phyloP scores from a whole-genome alignment of 2,329 filamentous ascomycete genomes.

The Pseudocercospora pini-densiflorae region DNA sequence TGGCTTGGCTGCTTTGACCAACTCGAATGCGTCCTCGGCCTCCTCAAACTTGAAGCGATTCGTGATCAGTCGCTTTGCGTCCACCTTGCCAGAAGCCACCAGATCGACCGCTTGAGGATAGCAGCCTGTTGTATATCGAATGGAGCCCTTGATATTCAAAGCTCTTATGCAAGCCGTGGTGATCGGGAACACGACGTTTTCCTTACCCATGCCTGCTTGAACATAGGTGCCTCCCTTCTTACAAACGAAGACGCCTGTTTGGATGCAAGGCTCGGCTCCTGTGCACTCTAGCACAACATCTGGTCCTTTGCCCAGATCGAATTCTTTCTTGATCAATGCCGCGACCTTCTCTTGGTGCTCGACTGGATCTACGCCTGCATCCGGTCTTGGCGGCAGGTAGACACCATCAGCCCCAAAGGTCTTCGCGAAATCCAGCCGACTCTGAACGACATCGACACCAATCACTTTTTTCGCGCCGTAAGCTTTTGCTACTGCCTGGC shows the following conservation, averaged over 20 bases:
- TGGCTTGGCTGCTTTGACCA: slow-evolving; percentile 45
- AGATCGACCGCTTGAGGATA: slow-evolving; percentile 57
- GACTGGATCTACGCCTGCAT: slow-evolving; percentile 40
- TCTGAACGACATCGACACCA: slow-evolving; percentile 79
- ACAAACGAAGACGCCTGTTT: slow-evolving; percentile 50
- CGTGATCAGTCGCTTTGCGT: slow-evolving; percentile 47
- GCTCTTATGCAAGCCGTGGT: slow-evolving; percentile 55
- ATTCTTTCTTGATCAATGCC: slow-evolving; percentile 45
- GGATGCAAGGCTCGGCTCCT: slow-evolving; percentile 54
- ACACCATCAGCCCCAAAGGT: slow-evolving; percentile 50
- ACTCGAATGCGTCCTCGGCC: slow-evolving; percentile 54
- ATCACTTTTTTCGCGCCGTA: slow-evolving; percentile 82
- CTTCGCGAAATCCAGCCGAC: slow-evolving; percentile 76
- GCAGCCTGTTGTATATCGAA: slow-evolving; percentile 57
- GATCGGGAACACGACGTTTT: slow-evolving; percentile 58
- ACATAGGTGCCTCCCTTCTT: slow-evolving; percentile 54
- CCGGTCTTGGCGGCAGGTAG: slow-evolving; percentile 45
- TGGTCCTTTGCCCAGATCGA: slow-evolving; percentile 49
- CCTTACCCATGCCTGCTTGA: slow-evolving; percentile 57
- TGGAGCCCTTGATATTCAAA: slow-evolving; percentile 55
- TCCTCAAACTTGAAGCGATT: slow-evolving; percentile 51
- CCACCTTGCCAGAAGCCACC: slow-evolving; percentile 54
- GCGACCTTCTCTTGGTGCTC: slow-evolving; percentile 47
- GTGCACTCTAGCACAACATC: slow-evolving; percentile 58
- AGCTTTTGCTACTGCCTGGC: slow-evolving; percentile 78